Evolutionary conservation across 75 land plant species (phyloP), one percentile per base, ranked within the genome.

Genomic region (Cunninghamia lanceolata): DNA sequence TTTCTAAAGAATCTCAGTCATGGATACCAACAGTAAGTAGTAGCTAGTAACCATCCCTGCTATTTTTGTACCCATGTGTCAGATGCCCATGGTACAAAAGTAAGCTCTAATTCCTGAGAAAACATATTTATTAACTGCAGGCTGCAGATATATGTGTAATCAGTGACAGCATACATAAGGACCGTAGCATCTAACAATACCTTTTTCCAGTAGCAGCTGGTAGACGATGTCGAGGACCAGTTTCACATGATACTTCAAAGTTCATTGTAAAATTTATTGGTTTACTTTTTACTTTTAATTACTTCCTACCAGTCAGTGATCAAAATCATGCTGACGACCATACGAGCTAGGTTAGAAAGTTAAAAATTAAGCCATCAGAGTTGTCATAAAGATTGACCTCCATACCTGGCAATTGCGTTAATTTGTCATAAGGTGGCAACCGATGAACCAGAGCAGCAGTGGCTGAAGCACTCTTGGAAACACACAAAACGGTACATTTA

Each of bases 391-490:
- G 46, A 43, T 56, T 47, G 17, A 75, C 74, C 89, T 35, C 14
- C 35, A 34, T 86, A 93, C 96, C 96, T 86, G 85, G 85, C 32
- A 87, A 84, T 75, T 88, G 86, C 34, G 90, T 92, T 42, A 96
- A 66, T 47, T 90, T 94, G 47, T 75, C 83, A 88, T 94, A 94
- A 9, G 93, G 47, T 79, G 97, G 97, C 85, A 95, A 89, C 59
- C 90, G 90, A 50, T 91, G 85, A 36, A 93, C 87, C 85, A 95
- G 91, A 36, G 87, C 74, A 40, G 79, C 80, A 83, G 91, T 90
- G 19, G 93, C 89, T n/a, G 90, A 56, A 9, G 87, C 86, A 88
- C 89, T 91, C 47, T 91, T 88, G 63, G 95, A 94, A 43, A 94
- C 66, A 77, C 90, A 86, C 30, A 80, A 84, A 17, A 94, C 91